Base-by-base conservation (phyloP, 805 yeast species). In the Groenewaldozyma tartarivorans region DNA sequence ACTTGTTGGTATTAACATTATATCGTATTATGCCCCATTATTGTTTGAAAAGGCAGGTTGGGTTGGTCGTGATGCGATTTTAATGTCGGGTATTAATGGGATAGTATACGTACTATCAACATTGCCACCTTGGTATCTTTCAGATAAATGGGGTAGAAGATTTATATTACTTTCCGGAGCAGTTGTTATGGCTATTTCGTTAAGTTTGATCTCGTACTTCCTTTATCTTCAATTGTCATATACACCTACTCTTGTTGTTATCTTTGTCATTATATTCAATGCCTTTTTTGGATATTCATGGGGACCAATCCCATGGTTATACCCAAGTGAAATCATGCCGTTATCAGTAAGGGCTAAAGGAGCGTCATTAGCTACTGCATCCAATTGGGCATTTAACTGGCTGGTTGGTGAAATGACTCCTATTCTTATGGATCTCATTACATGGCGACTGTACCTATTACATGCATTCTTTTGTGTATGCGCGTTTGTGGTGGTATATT, bases 21-120 rank as follows among this genome's bases (percentile, higher is more conserved):
- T 88, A 41, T 79, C 94, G 1, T 88, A 88, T 62, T 87, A 87
- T 63, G 95, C 96, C 2, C 95, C 96, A 2, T 65, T 88, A 61
- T 94, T 87, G 36, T 88, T 87, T 61, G 96, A 88, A 58, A 83
- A 83, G 51, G 96, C 96, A 2, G 96, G 96, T 20, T 88, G 96
- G 95, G 62, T 71, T 5, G 96, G 96, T 20, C 68, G 94, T 45
- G 75, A 77, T 49, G 95, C 96, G 2, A 76, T 87, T 47, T 70
- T 86, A 48, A 83, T 87, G 94, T 85, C 96, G 0, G 96, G 96
- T 18, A 69, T 83, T 43, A 80, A 81, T 51, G 71, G 77, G 4
- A 46, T 80, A 9, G 64, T 79, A 26, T 80, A 81, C 54, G 68
- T 75, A 44, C 47, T 63, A 2, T 73, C 85, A 35, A 85, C 95